phyloP scores from a whole-genome alignment of 2,329 filamentous ascomycete species.

The Colletotrichum incanum region DNA sequence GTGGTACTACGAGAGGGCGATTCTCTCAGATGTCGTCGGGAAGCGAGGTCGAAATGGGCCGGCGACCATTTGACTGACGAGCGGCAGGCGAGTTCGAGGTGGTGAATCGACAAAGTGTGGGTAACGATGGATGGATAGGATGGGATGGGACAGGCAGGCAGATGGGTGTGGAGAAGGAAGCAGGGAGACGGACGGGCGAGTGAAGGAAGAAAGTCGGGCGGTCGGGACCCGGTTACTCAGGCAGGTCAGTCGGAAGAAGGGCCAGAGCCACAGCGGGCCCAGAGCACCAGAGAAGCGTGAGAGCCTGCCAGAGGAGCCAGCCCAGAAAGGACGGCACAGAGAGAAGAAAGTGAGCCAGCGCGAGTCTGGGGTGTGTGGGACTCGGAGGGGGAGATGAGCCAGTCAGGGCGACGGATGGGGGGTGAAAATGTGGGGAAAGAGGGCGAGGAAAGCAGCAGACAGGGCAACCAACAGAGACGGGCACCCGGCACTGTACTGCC shows the following conservation, averaged over 20 bases:
- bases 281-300: constrained; percentile 6
- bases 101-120: constrained; percentile 44
- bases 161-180: constrained; percentile 43
- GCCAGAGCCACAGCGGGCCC: constrained; percentile 10
- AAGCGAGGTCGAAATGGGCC: constrained; percentile 41
- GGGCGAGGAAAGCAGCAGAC: constrained; percentile 47
- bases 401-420: constrained; percentile 28
- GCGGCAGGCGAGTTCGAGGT: constrained; percentile 34
- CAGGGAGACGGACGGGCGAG: constrained; percentile 37
- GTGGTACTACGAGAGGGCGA: constrained; percentile 28
- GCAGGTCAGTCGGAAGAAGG: constrained; percentile 18
- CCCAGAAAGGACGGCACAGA: constrained; percentile 10
- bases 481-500: neutral
- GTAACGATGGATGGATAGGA: constrained; percentile 42
- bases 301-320: constrained; percentile 1
- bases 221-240: constrained; percentile 33
- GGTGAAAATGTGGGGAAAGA: constrained; percentile 47
- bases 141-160: constrained; percentile 29
- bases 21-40: constrained; percentile 38
- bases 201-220: constrained; percentile 30
- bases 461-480: neutral
- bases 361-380: constrained; percentile 23
- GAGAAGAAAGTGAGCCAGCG: constrained; percentile 8
- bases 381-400: constrained; percentile 42
- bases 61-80: constrained; percentile 45